These are phyloP conservation scores for Gautieria morchelliformis DNA, from an alignment of 768 basidiomycete species.

Conservation along the genomic window DNA sequence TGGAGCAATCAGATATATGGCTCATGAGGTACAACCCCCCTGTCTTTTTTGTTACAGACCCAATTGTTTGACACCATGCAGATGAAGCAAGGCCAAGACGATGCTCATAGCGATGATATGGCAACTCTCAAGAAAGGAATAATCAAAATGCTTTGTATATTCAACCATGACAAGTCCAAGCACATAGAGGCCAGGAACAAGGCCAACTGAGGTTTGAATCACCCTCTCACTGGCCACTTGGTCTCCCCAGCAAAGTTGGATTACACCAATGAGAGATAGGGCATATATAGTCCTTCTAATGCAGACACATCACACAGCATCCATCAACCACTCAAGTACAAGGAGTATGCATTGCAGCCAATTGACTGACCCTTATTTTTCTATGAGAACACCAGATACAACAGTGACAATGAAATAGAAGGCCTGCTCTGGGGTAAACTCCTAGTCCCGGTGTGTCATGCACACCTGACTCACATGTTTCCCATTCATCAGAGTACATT, in stretches of 20 bases:
- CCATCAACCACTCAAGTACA: background rate
- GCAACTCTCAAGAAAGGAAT: constrained; percentile 12
- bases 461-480: background rate
- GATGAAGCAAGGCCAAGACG: constrained; percentile 19
- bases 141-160: constrained; percentile 13
- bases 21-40: background rate
- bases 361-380: background rate
- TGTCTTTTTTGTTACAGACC: background rate
- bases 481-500: background rate
- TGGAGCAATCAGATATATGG: background rate
- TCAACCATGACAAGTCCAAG: background rate
- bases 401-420: background rate
- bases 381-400: background rate
- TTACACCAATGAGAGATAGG: constrained; percentile 15
- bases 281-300: background rate
- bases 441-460: background rate
- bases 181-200: constrained; percentile 4
- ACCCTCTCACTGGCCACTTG: constrained; percentile 20
- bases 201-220: constrained; percentile 14
- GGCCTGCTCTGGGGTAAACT: background rate
- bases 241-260: constrained; percentile 21
- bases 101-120: constrained; percentile 18
- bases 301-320: background rate
- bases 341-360: background rate
- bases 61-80: background rate